These are phyloP conservation scores for Phytophthora uliginosa DNA, from an alignment of 352 stramenopile species.

Conservation along the genomic window DNA sequence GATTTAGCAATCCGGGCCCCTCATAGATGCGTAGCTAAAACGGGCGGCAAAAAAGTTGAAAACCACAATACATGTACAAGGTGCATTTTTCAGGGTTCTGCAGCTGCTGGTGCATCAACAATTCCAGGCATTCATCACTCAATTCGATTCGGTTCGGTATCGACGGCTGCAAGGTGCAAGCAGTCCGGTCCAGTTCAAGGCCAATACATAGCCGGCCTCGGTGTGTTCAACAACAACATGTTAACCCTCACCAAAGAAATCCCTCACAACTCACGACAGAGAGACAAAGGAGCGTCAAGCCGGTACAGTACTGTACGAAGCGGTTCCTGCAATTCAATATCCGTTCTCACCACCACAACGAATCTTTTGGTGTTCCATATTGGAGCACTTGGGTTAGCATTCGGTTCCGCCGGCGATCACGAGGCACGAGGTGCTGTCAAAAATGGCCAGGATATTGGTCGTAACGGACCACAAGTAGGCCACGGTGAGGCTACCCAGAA, in stretches of 20 bases:
- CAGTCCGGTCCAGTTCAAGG: no score
- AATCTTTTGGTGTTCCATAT: background rate
- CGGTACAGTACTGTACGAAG: no score
- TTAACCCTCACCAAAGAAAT: background rate
- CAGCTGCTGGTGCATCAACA: background rate
- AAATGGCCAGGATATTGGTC: constrained; percentile 55
- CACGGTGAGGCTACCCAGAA: constrained; percentile 34
- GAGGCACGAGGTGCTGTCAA: constrained; percentile 41
- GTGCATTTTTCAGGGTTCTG: background rate
- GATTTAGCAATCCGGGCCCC: no score
- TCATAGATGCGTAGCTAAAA: no score
- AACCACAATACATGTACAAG: no score
- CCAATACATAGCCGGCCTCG: background rate
- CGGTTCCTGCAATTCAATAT: background rate
- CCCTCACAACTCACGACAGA: background rate
- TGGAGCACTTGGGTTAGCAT: constrained; percentile 12
- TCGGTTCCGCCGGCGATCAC: constrained; percentile 44
- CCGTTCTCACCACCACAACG: background rate
- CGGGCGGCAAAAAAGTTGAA: no score
- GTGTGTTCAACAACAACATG: background rate
- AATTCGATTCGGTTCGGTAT: background rate
- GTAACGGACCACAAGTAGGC: constrained; percentile 26
- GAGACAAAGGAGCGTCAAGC: background rate
- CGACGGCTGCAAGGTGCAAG: background rate
- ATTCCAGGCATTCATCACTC: background rate